Evolutionary conservation across 2,329 filamentous ascomycete species (phyloP).

Genomic region (Hypoxylon rubiginosum): DNA sequence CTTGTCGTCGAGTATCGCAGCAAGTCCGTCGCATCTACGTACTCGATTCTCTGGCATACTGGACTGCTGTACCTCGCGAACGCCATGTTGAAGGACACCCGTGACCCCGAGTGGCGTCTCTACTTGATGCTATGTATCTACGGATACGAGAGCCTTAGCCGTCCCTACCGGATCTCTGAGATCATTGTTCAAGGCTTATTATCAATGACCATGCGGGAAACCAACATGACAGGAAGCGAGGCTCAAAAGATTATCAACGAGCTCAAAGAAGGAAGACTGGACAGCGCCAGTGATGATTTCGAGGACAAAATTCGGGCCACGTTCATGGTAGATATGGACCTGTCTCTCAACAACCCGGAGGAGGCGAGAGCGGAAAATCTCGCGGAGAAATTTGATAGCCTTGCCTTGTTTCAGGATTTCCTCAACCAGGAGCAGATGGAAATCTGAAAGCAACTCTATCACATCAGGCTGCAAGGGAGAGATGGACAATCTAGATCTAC

Average conservation of each 20-base stretch:
- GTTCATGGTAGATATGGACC: slow-evolving; percentile 55
- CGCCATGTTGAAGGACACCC: slow-evolving; percentile 51
- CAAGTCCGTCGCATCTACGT: slow-evolving; percentile 51
- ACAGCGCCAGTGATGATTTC: slow-evolving; percentile 35
- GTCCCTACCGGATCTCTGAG: slow-evolving; percentile 55
- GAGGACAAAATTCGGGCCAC: slow-evolving; percentile 51
- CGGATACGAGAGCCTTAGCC: slow-evolving; percentile 54
- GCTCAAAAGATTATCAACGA: slow-evolving; percentile 51
- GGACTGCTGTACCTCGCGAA: slow-evolving; percentile 58
- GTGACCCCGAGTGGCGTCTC: slow-evolving; percentile 51
- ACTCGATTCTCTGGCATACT: slow-evolving; percentile 58
- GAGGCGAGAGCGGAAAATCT: slow-evolving; percentile 53
- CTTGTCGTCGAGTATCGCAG: slow-evolving; percentile 55
- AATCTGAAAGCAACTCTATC: background rate
- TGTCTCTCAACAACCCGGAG: slow-evolving; percentile 54
- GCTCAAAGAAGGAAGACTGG: slow-evolving; percentile 47
- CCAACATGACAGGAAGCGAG: slow-evolving; percentile 48
- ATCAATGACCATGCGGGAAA: slow-evolving; percentile 54
- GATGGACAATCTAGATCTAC: background rate
- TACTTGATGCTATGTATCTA: slow-evolving; percentile 58
- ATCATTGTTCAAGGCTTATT: slow-evolving; percentile 53
- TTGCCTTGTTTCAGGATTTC: slow-evolving; percentile 54
- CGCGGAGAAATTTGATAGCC: slow-evolving; percentile 52
- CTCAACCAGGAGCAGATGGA: slow-evolving; percentile 36
- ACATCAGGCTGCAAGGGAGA: background rate